These are phyloP conservation scores for Cadophora malorum DNA, from an alignment of 2,329 filamentous ascomycete genomes.

Conservation along the genomic window DNA sequence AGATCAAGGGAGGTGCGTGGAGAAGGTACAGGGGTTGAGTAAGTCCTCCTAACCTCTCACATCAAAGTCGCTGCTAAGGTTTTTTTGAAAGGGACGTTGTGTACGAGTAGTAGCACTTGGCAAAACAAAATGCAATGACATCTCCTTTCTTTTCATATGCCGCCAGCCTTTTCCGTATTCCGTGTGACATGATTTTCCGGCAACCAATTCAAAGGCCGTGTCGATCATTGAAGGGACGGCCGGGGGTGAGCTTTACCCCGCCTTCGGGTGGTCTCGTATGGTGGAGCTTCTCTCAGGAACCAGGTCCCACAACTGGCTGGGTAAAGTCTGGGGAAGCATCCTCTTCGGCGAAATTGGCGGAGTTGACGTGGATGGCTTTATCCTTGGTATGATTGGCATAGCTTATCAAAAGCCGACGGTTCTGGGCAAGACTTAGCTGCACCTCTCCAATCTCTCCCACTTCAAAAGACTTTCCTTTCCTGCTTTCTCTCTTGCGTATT, in stretches of 20 bases:
- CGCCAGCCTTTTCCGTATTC: neutral
- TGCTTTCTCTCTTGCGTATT: neutral
- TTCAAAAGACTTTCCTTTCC: conserved; percentile 5
- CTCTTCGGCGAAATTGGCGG: conserved; percentile 5
- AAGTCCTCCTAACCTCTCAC: neutral
- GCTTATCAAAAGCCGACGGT: conserved; percentile 20
- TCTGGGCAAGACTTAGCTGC: conserved; percentile 7
- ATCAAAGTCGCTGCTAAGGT: neutral
- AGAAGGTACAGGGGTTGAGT: neutral
- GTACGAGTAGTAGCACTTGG: neutral
- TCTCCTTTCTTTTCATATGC: conserved; percentile 3
- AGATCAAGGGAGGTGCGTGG: too few relatives aligned
- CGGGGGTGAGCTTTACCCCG: conserved; percentile 17
- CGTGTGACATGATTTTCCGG: conserved; percentile 11
- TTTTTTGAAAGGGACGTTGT: neutral
- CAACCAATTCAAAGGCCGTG: conserved; percentile 12
- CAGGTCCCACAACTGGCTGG: conserved; percentile 20
- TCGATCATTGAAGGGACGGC: neutral
- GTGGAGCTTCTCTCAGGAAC: neutral
- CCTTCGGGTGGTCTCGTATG: neutral
- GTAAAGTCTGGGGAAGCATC: conserved; percentile 25
- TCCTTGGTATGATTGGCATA: conserved; percentile 21
- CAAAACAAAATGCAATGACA: conserved; percentile 9
- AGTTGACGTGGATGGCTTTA: conserved; percentile 16
- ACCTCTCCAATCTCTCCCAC: conserved; percentile 1